These are phyloP conservation scores for Candida loeiensis DNA, from an alignment of 805 yeast genomes.

Conservation along the genomic window DNA sequence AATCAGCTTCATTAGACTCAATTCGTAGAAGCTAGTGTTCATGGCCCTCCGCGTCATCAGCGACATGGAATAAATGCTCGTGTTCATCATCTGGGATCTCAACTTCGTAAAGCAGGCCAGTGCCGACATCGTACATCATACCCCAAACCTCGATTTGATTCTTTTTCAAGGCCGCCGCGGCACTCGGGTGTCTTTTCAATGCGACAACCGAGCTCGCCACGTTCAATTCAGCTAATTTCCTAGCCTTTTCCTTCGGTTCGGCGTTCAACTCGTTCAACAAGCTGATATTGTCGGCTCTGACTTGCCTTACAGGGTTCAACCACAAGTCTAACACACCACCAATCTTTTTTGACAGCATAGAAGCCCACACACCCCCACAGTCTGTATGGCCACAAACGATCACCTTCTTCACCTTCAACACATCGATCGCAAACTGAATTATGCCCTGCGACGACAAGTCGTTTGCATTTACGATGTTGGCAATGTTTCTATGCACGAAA, in stretches of 20 bases:
- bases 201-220: conserved; percentile 69
- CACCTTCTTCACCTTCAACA: conserved; percentile 73
- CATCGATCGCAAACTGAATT: conserved; percentile 83
- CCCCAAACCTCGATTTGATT: conserved; percentile 78
- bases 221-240: conserved; percentile 69
- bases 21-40: background rate
- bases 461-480: conserved; percentile 66
- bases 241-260: conserved; percentile 53
- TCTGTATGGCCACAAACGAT: conserved; percentile 92
- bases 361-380: conserved; percentile 90
- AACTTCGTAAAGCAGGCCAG: conserved; percentile 55
- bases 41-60: conserved; percentile 21
- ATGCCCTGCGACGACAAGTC: conserved; percentile 77
- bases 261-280: conserved; percentile 44
- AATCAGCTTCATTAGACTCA: background rate
- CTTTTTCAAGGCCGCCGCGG: conserved; percentile 57
- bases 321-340: conserved; percentile 73
- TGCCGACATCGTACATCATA: conserved; percentile 74
- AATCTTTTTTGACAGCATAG: conserved; percentile 57
- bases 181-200: conserved; percentile 62
- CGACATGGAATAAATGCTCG: conserved; percentile 37
- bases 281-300: conserved; percentile 57
- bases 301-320: conserved; percentile 65
- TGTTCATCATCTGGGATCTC: conserved; percentile 40
- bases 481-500: conserved; percentile 85